Percentiles rank a stretch among this genome's conserved stretches.
Evolutionary conservation across 1,139 yeast genomes (phyloP).

Genomic region (Geotrichum phurueaensis): DNA sequence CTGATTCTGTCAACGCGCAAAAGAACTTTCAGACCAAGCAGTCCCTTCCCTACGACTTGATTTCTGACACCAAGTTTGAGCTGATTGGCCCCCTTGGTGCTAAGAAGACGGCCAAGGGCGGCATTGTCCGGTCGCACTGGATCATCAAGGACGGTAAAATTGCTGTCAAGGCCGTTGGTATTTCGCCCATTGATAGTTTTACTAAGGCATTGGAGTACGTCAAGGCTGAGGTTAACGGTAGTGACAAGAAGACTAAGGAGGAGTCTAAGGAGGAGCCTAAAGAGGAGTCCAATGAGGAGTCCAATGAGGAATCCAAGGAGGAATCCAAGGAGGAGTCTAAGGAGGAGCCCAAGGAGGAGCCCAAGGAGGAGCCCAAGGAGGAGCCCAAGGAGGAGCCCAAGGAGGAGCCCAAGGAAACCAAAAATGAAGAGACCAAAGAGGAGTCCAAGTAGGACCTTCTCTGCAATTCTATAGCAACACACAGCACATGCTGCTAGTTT

Average conservation of each 20-base stretch:
- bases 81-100: slow-evolving; percentile 77
- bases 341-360: slow-evolving; percentile 13
- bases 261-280: slow-evolving; percentile 16
- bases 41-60: slow-evolving; percentile 60
- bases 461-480: background rate
- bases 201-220: slow-evolving; percentile 43
- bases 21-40: slow-evolving; percentile 69
- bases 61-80: slow-evolving; percentile 68
- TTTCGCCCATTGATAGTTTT: slow-evolving; percentile 76
- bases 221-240: slow-evolving; percentile 18
- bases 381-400: slow-evolving; percentile 14
- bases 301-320: slow-evolving; percentile 14
- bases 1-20: slow-evolving; percentile 72
- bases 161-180: slow-evolving; percentile 54
- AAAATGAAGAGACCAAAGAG: background rate
- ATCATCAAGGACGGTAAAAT: slow-evolving; percentile 74
- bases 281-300: background rate
- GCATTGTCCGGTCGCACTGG: slow-evolving; percentile 85
- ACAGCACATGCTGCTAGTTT: background rate
- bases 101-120: slow-evolving; percentile 57
- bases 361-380: background rate
- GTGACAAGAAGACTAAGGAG: slow-evolving; percentile 16
- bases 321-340: slow-evolving; percentile 14
- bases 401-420: slow-evolving; percentile 16
- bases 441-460: background rate